Conservation (phyloP, 1,139 yeast genomes). For the Suhomyces yuchorum region DNA sequence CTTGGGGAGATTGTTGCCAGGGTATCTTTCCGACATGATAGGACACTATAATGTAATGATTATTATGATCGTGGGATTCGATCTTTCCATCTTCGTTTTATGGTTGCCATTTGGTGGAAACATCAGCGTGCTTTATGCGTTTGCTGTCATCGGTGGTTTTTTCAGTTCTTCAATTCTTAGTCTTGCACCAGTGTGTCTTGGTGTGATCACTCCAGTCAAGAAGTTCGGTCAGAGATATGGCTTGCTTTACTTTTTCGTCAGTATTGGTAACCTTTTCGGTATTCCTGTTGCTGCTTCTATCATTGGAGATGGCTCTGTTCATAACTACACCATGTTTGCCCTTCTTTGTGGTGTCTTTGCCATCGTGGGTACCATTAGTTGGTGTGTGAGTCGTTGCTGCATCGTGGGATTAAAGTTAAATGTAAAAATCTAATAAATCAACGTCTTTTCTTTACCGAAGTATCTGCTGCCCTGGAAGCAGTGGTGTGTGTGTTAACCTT, state of each 20-base stretch:
- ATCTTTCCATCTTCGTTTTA: constrained; percentile 34
- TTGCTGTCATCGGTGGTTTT: constrained; percentile 40
- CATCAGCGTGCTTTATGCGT: constrained; percentile 35
- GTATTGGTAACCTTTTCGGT: constrained; percentile 44
- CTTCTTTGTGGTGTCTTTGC: constrained; percentile 39
- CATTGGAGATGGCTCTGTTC: constrained; percentile 35
- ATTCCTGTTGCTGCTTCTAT: constrained; percentile 50
- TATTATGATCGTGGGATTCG: constrained; percentile 34
- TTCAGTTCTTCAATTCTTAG: constrained; percentile 33
- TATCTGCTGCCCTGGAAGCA: constrained; percentile 8
- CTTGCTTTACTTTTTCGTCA: constrained; percentile 39
- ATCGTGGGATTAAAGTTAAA: constrained; percentile 37
- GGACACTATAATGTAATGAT: constrained; percentile 46
- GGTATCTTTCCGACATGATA: constrained; percentile 37
- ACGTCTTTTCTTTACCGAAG: constrained; percentile 13
- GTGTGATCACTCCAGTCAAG: constrained; percentile 40
- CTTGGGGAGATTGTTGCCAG: constrained; percentile 42
- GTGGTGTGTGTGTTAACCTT: constrained; percentile 7
- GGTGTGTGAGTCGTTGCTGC: constrained; percentile 36
- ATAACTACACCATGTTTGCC: constrained; percentile 37
- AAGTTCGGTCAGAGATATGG: constrained; percentile 48
- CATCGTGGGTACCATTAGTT: constrained; percentile 30
- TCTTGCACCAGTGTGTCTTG: constrained; percentile 44
- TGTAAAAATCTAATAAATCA: constrained; percentile 28
- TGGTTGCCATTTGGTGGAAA: constrained; percentile 45